Percentiles rank a stretch among this genome's conserved stretches.
phyloP scores from a whole-genome alignment of 352 stramenopile species.

The Aphanomyces euteiches region DNA sequence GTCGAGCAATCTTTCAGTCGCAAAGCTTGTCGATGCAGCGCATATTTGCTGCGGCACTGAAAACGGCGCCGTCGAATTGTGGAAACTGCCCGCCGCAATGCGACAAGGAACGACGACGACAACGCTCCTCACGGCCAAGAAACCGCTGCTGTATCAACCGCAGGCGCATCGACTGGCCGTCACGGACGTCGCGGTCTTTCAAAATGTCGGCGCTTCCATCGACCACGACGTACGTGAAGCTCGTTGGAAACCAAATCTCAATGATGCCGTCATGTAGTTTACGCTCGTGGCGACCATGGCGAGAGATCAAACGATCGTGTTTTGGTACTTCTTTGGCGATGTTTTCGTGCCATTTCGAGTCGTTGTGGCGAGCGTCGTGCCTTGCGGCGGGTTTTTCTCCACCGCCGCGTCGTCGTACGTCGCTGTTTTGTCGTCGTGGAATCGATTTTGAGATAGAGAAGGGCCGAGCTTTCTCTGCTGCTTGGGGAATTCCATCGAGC shows the following conservation, averaged over 20 bases:
- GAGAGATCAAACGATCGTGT: constrained; percentile 17
- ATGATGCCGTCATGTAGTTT: constrained; percentile 12
- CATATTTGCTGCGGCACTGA: constrained; percentile 15
- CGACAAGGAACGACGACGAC: neutral
- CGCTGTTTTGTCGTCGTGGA: neutral
- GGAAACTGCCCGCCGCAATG: constrained; percentile 2
- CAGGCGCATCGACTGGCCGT: neutral
- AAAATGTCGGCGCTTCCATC: neutral
- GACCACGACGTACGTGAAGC: constrained; percentile 15
- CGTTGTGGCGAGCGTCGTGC: neutral
- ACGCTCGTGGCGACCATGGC: constrained; percentile 19
- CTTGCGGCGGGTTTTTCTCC: constrained; percentile 21
- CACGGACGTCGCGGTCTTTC: constrained; percentile 12
- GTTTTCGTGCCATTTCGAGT: constrained; percentile 7
- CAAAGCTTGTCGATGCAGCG: constrained; percentile 6
- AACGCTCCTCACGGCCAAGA: constrained; percentile 14
- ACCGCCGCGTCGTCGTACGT: constrained; percentile 17
- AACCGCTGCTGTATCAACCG: neutral
- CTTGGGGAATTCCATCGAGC: constrained; percentile 16
- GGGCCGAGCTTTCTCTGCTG: constrained; percentile 6
- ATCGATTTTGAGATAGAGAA: neutral
- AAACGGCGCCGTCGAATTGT: constrained; percentile 18
- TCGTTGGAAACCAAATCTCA: neutral
- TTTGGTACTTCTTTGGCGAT: constrained; percentile 28
- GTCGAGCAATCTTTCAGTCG: constrained; percentile 11